Conservation (phyloP, 2,329 filamentous ascomycete species). For the Colletotrichum tamarilloi region DNA sequence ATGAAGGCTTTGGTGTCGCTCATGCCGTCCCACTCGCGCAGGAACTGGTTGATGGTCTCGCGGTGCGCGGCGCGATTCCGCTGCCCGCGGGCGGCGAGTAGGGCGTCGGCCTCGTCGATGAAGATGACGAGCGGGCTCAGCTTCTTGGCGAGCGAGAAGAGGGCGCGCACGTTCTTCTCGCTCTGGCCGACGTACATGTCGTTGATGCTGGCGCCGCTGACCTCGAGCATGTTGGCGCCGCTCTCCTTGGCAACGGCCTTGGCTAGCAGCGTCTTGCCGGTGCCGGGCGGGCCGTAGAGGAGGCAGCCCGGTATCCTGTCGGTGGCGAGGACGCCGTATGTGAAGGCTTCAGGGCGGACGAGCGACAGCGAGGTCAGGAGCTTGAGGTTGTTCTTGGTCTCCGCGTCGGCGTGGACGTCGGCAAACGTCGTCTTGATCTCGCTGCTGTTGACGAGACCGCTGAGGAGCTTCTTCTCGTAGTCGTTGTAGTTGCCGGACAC, state of each 20-base stretch:
- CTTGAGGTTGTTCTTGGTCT: slow-evolving; percentile 88
- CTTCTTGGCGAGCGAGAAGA: slow-evolving; percentile 92
- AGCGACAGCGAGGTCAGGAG: slow-evolving; percentile 90
- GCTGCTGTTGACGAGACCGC: slow-evolving; percentile 83
- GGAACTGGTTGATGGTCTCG: slow-evolving; percentile 95
- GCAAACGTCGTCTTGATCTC: slow-evolving; percentile 89
- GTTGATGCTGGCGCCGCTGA: slow-evolving; percentile 91
- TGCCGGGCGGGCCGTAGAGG: slow-evolving; percentile 88
- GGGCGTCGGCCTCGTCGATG: slow-evolving; percentile 95
- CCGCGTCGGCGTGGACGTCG: slow-evolving; percentile 84
- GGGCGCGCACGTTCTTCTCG: slow-evolving; percentile 93
- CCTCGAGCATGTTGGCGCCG: slow-evolving; percentile 81
- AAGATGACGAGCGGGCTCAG: slow-evolving; percentile 93
- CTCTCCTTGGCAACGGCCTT: slow-evolving; percentile 77
- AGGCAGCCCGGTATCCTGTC: slow-evolving; percentile 92
- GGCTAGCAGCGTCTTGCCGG: slow-evolving; percentile 77
- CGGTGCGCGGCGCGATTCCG: slow-evolving; percentile 78
- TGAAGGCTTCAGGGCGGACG: slow-evolving; percentile 91
- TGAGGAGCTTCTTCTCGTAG: slow-evolving; percentile 85
- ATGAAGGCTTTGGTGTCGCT: slow-evolving; percentile 87
- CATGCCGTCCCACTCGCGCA: slow-evolving; percentile 97
- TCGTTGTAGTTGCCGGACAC: slow-evolving; percentile 66
- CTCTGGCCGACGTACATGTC: slow-evolving; percentile 97
- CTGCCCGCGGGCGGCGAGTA: slow-evolving; percentile 82
- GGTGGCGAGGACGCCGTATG: slow-evolving; percentile 90